Base-by-base conservation (phyloP, 371 early-diverging fungal genomes). In the Actinomucor elegans region DNA sequence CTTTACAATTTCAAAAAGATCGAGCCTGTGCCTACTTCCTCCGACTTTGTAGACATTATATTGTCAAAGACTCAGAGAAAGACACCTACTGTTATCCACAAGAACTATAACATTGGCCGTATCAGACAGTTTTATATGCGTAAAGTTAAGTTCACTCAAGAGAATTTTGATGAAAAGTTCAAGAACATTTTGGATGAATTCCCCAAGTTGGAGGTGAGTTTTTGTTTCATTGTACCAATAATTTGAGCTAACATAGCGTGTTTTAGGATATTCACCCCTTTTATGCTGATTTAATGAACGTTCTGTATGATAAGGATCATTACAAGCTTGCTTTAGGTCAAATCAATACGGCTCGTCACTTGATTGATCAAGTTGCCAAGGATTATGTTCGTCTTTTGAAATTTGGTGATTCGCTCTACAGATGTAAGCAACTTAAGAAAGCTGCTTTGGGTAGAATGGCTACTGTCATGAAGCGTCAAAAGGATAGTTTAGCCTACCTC, bases 311-410 rank as follows among this genome's bases (percentile, higher is more conserved):
- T 86, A 93, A 94, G 75, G 99, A 99, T 73, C 99, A 99, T 77
- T 99, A 99, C 87, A 99, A 99, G 81, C 88, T 99, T 46, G 99
- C 99, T 23, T 84, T 99, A 53, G 99, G 98, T 49, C 99, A 99
- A 75, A 88, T 99, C 71, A 98, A 96, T 85, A 94, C 96, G 31
- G 97, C 99, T 29, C 93, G 88, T 61, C 96, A 96, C 60, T 77
- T 97, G 62, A 96, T 99, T 48, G 94, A 94, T 62, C 87, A 92
- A 57, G 94, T 99, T 42, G 98, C 91, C 45, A 99, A 97, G 77
- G 99, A 99, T 79, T 99, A 98, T 67, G 90, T 93, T 42, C 91
- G 97, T 46, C 75, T 99, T 59, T 78, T 99, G 51, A 99, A 99
- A 84, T 99, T 98, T 75, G 99, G 96, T 73, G 99, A 99, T 77